A percentile compares a stretch with the other conserved stretches of the same genome.
Conservation (phyloP, 225 moss, liverwort and hornwort species). For the Pleurozium schreberi region DNA sequence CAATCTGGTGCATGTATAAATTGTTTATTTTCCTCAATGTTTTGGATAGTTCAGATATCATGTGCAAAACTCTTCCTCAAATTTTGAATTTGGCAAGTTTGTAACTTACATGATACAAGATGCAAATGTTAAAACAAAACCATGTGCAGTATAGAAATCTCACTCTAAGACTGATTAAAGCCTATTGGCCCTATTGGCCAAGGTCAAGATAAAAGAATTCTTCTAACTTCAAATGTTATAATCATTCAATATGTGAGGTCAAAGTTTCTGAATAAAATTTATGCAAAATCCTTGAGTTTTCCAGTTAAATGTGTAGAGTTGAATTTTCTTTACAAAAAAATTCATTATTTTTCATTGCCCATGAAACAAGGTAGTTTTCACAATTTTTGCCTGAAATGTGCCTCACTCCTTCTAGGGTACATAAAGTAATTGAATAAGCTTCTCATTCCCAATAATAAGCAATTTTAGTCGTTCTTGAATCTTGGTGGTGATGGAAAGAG, state of each 20-base stretch:
- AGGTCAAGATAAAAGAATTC: background rate
- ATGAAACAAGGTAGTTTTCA: accelerated
- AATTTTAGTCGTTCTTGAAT: background rate
- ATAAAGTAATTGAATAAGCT: background rate
- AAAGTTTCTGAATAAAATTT: background rate
- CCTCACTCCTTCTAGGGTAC: accelerated
- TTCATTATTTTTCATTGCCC: background rate
- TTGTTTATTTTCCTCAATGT: accelerated
- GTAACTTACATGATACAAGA: background rate
- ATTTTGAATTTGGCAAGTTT: background rate
- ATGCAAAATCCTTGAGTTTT: background rate
- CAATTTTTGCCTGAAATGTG: background rate
- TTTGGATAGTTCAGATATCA: accelerated
- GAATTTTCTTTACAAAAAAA: background rate
- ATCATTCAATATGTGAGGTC: background rate
- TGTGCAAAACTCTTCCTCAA: background rate
- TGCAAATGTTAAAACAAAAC: background rate
- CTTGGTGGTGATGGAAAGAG: background rate
- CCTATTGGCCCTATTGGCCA: accelerated
- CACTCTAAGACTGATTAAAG: background rate
- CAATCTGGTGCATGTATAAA: accelerated
- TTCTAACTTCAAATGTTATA: background rate
- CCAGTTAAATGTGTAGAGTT: accelerated
- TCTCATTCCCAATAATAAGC: background rate
- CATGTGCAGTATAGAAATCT: background rate